Percentiles rank a stretch among this genome's conserved stretches.
Conservation (phyloP, 2,329 filamentous ascomycete species). For the Tolypocladium ovalisporum region DNA sequence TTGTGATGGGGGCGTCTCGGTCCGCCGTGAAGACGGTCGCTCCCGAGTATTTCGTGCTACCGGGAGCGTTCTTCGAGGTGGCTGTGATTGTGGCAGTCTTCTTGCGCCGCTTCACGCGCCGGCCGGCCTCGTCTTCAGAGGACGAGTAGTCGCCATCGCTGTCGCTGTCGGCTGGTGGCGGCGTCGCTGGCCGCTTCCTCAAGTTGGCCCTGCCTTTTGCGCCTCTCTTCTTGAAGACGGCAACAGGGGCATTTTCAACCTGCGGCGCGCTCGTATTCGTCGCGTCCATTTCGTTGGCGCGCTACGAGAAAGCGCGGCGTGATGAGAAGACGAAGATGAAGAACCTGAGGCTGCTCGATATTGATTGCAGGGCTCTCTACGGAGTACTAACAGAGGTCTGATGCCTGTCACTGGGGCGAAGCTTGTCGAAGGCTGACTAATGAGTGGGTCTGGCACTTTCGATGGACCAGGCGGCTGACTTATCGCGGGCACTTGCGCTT, state of each 20-base stretch:
- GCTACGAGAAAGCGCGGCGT: neutral
- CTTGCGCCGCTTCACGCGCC: slow-evolving; percentile 67
- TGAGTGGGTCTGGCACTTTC: slow-evolving; percentile 1
- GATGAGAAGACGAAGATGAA: neutral
- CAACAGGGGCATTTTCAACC: slow-evolving; percentile 32
- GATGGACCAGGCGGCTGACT: neutral
- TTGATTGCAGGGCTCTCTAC: neutral
- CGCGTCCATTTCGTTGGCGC: slow-evolving; percentile 1
- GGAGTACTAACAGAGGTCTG: too few relatives aligned
- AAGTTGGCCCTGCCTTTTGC: slow-evolving; percentile 66
- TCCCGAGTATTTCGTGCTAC: slow-evolving; percentile 25
- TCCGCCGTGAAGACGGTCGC: slow-evolving; percentile 50
- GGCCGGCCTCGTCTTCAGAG: slow-evolving; percentile 67
- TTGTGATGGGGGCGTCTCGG: slow-evolving; percentile 49
- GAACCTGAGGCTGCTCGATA: neutral
- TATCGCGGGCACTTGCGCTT: too few relatives aligned
- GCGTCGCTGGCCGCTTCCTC: slow-evolving; percentile 71
- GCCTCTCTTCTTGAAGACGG: slow-evolving; percentile 78
- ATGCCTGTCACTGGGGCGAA: neutral
- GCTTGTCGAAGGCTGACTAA: slow-evolving; percentile 4
- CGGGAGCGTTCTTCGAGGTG: slow-evolving; percentile 38
- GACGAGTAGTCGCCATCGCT: slow-evolving; percentile 57
- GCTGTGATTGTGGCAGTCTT: slow-evolving; percentile 56
- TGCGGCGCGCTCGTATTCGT: neutral
- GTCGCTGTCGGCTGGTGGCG: slow-evolving; percentile 54